Evolutionary conservation across 495 filamentous ascomycete genomes (phyloP).

Genomic region (Paragyromitra xinjiangensis): DNA sequence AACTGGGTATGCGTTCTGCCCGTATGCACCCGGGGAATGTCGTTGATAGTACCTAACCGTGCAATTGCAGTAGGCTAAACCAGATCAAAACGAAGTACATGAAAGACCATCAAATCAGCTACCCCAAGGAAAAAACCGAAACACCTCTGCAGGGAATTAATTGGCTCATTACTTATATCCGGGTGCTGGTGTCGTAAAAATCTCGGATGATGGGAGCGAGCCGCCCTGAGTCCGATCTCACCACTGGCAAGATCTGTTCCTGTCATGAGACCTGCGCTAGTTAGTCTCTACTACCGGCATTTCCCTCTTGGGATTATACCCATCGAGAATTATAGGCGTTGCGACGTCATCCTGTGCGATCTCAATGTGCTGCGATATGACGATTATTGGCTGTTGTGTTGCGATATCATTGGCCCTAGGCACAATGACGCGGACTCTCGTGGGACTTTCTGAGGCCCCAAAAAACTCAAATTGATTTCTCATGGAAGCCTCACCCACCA

Average conservation of each 20-base stretch:
- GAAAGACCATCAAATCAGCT: background rate
- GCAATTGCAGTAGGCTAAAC: background rate
- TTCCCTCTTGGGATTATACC: background rate
- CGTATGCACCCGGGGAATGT: background rate
- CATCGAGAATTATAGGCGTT: background rate
- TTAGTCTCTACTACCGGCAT: background rate
- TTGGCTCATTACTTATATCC: background rate
- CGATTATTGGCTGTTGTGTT: conserved; percentile 7
- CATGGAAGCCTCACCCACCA: background rate
- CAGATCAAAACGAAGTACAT: background rate
- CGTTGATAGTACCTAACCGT: background rate
- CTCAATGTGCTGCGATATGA: background rate
- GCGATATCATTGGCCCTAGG: background rate
- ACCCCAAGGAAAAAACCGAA: background rate
- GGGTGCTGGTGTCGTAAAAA: background rate
- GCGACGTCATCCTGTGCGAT: background rate
- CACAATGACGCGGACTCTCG: background rate
- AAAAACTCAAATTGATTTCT: background rate
- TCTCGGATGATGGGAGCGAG: background rate
- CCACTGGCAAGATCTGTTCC: background rate
- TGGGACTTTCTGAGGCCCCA: background rate
- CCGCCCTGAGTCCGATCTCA: background rate
- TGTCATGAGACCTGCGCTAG: background rate
- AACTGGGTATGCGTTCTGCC: background rate
- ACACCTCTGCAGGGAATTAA: background rate